Percentiles rank a stretch among this genome's conserved stretches.
phyloP scores from a whole-genome alignment of 768 basidiomycete species.

The Suillus plorans region DNA sequence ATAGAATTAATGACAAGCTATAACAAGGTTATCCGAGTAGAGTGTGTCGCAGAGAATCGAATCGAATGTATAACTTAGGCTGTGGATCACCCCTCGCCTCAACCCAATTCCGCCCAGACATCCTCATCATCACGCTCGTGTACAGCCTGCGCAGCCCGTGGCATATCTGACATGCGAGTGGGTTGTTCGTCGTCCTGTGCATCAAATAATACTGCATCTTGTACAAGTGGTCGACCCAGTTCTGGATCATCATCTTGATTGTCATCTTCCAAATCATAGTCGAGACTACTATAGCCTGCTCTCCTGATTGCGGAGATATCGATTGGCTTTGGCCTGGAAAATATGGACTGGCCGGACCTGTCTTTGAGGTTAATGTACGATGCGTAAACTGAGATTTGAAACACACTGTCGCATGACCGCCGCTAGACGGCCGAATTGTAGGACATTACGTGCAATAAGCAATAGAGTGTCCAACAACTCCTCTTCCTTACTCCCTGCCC shows the following conservation, averaged over 20 bases:
- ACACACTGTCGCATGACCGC: constrained; percentile 92
- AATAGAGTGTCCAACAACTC: constrained; percentile 91
- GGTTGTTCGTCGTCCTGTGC: constrained; percentile 38
- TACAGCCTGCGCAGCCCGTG: constrained; percentile 53
- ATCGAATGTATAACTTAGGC: neutral
- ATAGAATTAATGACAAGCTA: neutral
- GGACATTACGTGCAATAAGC: constrained; percentile 87
- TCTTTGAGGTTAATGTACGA: constrained; percentile 2
- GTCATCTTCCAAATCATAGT: constrained; percentile 70
- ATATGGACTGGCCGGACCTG: constrained; percentile 88
- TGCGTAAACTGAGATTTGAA: constrained; percentile 8
- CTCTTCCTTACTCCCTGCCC: constrained; percentile 83
- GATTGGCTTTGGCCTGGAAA: constrained; percentile 82
- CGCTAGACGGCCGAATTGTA: constrained; percentile 90
- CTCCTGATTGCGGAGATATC: constrained; percentile 73
- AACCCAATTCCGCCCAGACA: constrained; percentile 69
- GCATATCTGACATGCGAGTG: constrained; percentile 51
- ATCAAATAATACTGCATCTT: constrained; percentile 66
- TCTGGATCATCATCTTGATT: constrained; percentile 47
- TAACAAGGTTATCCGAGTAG: neutral
- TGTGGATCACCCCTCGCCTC: constrained; percentile 14
- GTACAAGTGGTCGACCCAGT: constrained; percentile 56
- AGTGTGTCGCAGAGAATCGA: neutral
- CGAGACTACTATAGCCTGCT: constrained; percentile 59
- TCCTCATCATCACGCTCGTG: constrained; percentile 64